Evolutionary conservation across 108 stramenopile species (phyloP), one percentile per base, ranked within the genome.

Genomic region (Nitzschia palea): DNA sequence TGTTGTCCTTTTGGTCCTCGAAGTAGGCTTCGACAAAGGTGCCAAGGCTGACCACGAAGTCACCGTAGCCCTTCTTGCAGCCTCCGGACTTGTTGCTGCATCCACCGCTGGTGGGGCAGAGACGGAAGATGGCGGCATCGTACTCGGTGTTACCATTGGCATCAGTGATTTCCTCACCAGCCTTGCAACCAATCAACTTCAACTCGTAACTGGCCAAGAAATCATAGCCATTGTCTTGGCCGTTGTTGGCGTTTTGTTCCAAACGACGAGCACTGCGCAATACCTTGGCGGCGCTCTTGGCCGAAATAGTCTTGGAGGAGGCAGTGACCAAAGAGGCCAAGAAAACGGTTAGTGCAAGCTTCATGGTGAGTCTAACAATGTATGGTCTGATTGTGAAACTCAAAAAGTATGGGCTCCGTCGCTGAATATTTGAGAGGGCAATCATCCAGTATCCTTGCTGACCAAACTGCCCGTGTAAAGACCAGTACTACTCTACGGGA

Each of bases 1-100:
- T 70, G 34, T 80, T 73, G 65, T 70, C 79, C 31, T 35, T 44
- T 44, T 77, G 76, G 29, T 79, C 78, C 20, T 64, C 28, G 42
- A 78, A 26, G 58, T 58, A 71, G 37, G 66, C 65, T 33, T 64
- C 15, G 45, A 78, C 71, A 60, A 51, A 78, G 30, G 77, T 70
- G 0, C 45, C 37, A 14, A 78, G 23, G 37, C 51, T 57, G 28
- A 78, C 71, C n/a, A 63, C 77, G 18, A 68, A 72, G 60, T 78
- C 77, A 25, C 62, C 77, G 44, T 68, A 72, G 3, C 67, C 71
- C 14, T 56, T 35, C 0, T 14, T 57, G 62, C 77, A 78, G 29
- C 69, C 70, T 5, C 20, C n/a, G 36, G 30, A 9, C 17, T 44
- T 36, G 44, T 50, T 23, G 40, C 62, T 35, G 61, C 51, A 71